Evolutionary conservation across 1,284 basidiomycete species (phyloP), one percentile per base, ranked within the genome.

Genomic region (Trichosporon faecale): DNA sequence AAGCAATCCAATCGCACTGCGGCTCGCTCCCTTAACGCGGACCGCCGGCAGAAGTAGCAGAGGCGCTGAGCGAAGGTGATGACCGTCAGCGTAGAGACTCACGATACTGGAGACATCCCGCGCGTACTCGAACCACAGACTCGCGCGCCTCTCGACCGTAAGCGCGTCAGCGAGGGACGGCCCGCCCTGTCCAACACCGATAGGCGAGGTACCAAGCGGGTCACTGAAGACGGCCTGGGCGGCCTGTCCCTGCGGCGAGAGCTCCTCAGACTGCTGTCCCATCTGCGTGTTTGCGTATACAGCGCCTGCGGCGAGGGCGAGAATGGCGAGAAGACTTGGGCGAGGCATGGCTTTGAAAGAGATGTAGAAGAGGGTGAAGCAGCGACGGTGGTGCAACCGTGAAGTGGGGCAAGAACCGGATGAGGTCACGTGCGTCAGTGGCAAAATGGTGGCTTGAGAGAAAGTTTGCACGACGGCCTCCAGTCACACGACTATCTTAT

Each of bases 81-180:
- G n/a, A n/a, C n/a, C n/a, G n/a, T n/a, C n/a, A n/a, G 33, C 33
- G 4, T 14, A 31, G 44, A 12, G 11, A 79, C 79, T 71, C 71
- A 81, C 80, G 6, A 83, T 74, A 16, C 68, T 66, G 2, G 73
- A 67, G 5, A 77, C 74, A 68, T 83, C 81, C 52, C 81, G 70
- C 3, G 81, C 81, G 66, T 83, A 83, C 31, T 78, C 77, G 76
- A 77, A 83, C 79, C 79, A 83, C 18, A 82, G 25, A 55, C 77
- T 77, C 18, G 76, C 78, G 14, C 72, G 68, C 29, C 78, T 70
- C 71, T 81, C 79, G 27, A 80, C 68, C 18, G 81, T 81, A 16
- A 83, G 70, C 2, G 73, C 76, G 72, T 83, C 81, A 0, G 78
- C 78, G 25, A 83, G 73, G 11, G 68, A 78, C 5, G 57, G 57